Evolutionary conservation across 139 green algal genomes (phyloP), one percentile per base, ranked within the genome.

Genomic region (Edaphochlamys debaryana): DNA sequence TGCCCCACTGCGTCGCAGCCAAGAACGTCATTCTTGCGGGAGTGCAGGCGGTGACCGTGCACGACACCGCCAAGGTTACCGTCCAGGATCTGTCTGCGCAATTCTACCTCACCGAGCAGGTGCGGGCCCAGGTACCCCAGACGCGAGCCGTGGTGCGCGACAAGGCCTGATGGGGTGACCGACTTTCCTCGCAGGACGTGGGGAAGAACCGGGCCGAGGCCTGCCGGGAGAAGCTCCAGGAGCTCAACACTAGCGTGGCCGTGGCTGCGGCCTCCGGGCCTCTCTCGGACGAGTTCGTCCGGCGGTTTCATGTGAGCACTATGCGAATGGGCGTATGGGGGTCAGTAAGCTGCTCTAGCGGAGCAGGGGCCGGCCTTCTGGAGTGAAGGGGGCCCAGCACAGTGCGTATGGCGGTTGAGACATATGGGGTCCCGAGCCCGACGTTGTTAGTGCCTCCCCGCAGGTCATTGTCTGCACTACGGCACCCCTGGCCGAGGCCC

Each of bases 1-100:
- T n/a, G n/a, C n/a, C n/a, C n/a, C n/a, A n/a, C n/a, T n/a, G n/a
- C n/a, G n/a, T n/a, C 70, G 88, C 93, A 98, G 96, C 97, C 72
- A 99, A 99, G 90, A 99, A 99, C 80, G 92, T 99, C 27, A 96
- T 99, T 34, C 89, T 99, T 29, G 97, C 98, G 7, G 97, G 98
- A 0, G 95, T 99, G 37, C 98, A 96, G 67, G 89, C 92, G 0
- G 90, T 99, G 19, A 97, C 95, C 0, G 64, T 99, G 3, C 93
- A 98, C 37, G 98, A 99, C 85, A 86, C 82, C 23, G 56, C 66
- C 30, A 69, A 69, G 0, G 90, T 94, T 2, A 78, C 88, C 23
- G 25, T 95, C 45, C 45, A 52, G 23, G 95, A 99, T 82, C 91
- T 99, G 54, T 93, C 87, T 29, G 85, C 94, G 0, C 96, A 99